Conservation (phyloP, 805 yeast genomes). For the Suhomyces sp. region DNA sequence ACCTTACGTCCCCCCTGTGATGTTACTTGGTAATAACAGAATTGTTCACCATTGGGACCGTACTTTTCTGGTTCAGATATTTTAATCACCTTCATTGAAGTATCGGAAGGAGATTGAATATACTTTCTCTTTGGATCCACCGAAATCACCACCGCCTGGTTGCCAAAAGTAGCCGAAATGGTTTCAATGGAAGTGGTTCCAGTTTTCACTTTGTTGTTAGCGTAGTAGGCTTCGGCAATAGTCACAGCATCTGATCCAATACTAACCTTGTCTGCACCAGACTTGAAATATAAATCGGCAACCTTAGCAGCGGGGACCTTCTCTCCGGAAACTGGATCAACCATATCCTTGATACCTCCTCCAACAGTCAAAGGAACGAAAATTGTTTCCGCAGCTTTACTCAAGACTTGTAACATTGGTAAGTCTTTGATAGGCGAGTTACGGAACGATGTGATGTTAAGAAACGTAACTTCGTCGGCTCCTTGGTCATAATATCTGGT, state of each 20-base stretch:
- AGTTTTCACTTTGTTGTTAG: conserved; percentile 51
- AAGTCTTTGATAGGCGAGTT: conserved; percentile 90
- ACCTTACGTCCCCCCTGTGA: conserved; percentile 93
- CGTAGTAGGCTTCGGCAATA: conserved; percentile 83
- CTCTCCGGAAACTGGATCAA: conserved; percentile 77
- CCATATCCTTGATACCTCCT: conserved; percentile 92
- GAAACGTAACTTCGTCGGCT: conserved; percentile 94
- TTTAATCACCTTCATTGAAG: conserved; percentile 61
- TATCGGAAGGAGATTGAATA: conserved; percentile 58
- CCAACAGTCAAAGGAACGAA: conserved; percentile 98
- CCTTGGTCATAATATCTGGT: conserved; percentile 89
- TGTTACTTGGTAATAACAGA: conserved; percentile 93
- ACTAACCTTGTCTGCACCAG: conserved; percentile 98
- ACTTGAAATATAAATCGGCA: conserved; percentile 86
- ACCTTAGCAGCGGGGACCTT: conserved; percentile 81
- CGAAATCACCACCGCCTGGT: conserved; percentile 95
- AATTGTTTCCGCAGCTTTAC: conserved; percentile 78
- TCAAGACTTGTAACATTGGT: conserved; percentile 92
- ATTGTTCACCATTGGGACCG: conserved; percentile 88
- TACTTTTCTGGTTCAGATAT: conserved; percentile 48
- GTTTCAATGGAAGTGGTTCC: conserved; percentile 92
- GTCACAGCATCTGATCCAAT: conserved; percentile 97
- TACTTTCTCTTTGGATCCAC: conserved; percentile 95
- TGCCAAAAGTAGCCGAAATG: conserved; percentile 88
- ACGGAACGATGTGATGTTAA: conserved; percentile 93